Conservation (phyloP, 306 rosid genomes). For the Citrullus colocynthis region DNA sequence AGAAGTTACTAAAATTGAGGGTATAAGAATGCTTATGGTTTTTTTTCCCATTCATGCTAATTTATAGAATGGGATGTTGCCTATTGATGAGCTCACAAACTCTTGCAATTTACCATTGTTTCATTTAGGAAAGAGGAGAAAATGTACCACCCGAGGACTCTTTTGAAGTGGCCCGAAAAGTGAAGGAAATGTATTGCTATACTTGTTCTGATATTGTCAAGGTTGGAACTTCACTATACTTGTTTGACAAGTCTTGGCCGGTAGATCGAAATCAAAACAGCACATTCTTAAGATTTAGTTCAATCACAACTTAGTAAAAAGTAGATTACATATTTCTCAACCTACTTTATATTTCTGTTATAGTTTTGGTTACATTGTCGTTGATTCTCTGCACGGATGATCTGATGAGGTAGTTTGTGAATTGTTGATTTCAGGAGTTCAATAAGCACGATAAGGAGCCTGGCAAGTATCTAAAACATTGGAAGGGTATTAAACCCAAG, state of each 20-base stretch:
- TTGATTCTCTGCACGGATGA: conserved; percentile 1
- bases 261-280: not conserved
- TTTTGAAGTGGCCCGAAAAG: conserved; percentile 95
- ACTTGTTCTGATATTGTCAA: conserved; percentile 96
- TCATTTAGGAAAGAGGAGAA: conserved; percentile 96
- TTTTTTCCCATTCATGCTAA: not conserved
- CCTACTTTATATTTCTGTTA: not conserved
- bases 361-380: not conserved
- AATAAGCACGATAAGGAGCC: conserved; percentile 98
- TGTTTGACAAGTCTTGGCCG: conserved; percentile 8
- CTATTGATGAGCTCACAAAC: conserved; percentile 13
- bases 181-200: conserved; percentile 92
- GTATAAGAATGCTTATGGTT: not conserved
- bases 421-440: conserved; percentile 49
- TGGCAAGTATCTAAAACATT: conserved; percentile 74
- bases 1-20: not conserved
- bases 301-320: not conserved
- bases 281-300: conserved; percentile 3
- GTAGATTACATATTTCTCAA: not conserved
- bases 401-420: conserved; percentile 14
- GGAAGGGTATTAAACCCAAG: conserved; percentile 98
- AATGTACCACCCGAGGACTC: conserved; percentile 94
- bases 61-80: not conserved
- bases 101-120: conserved; percentile 15
- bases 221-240: conserved; percentile 30